phyloP scores from a whole-genome alignment of 2,329 filamentous ascomycete species.

The Fusarium mundagurra region DNA sequence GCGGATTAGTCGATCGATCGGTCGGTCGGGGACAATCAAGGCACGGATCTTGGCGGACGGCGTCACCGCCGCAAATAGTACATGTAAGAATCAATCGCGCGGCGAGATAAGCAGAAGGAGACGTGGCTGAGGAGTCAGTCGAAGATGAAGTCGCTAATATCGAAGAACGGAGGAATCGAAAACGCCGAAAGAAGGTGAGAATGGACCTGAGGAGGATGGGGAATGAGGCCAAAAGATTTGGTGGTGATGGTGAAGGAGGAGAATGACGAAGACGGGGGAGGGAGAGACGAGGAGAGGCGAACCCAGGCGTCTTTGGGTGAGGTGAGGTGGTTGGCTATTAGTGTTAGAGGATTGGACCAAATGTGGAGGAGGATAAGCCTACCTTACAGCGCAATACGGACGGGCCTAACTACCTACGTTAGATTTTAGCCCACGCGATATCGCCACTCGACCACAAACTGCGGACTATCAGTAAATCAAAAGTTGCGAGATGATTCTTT shows the following conservation, averaged over 20 bases:
- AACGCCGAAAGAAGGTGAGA: slow-evolving; percentile 21
- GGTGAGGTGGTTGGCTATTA: slow-evolving; percentile 12
- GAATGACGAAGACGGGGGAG: slow-evolving; percentile 26
- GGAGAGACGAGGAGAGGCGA: slow-evolving; percentile 23
- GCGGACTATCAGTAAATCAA: background rate
- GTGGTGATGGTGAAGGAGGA: slow-evolving; percentile 17
- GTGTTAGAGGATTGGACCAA: slow-evolving; percentile 6
- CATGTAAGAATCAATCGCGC: slow-evolving; percentile 43
- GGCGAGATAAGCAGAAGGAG: slow-evolving; percentile 17
- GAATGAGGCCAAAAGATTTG: slow-evolving; percentile 14
- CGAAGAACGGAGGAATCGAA: slow-evolving; percentile 4
- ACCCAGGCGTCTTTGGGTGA: background rate
- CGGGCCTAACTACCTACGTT: background rate
- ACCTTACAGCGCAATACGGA: background rate
- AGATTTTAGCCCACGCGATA: slow-evolving; percentile 31
- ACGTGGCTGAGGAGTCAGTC: background rate
- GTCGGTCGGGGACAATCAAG: slow-evolving; percentile 34
- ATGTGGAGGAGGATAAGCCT: slow-evolving; percentile 34
- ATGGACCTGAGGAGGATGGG: slow-evolving; percentile 7
- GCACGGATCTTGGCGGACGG: slow-evolving; percentile 39
- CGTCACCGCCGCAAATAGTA: slow-evolving; percentile 44
- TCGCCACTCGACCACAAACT: slow-evolving; percentile 26
- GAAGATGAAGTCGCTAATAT: background rate
- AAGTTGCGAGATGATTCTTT: background rate
- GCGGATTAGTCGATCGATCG: slow-evolving; percentile 30